A percentile compares a stretch with the other conserved stretches of the same genome.
phyloP scores from a whole-genome alignment of 1,284 basidiomycete species.

The Ustanciosporium gigantosporum region DNA sequence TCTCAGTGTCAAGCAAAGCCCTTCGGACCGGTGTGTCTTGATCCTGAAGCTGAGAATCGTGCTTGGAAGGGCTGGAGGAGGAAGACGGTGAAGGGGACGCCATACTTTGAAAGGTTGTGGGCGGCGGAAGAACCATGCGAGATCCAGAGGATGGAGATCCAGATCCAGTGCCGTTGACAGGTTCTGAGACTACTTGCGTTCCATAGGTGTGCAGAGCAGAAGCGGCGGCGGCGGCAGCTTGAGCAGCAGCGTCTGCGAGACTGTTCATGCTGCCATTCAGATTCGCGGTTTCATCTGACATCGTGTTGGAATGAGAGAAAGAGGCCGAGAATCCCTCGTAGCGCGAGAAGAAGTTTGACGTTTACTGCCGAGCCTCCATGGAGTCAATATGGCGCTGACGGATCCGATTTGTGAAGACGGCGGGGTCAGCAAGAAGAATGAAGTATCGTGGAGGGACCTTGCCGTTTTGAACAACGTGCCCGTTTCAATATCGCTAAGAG shows the following conservation, averaged over 20 bases:
- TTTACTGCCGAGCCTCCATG: no score
- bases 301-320: no score
- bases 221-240: slow-evolving; percentile 6
- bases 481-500: no score
- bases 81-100: neutral
- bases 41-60: neutral
- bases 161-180: no score
- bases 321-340: no score
- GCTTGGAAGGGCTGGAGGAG: neutral
- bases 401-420: no score
- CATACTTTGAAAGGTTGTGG: neutral
- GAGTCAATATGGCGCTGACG: no score
- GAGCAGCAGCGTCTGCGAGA: slow-evolving; percentile 25
- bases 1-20: slow-evolving; percentile 31
- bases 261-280: slow-evolving; percentile 19
- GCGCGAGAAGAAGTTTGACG: no score
- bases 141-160: neutral
- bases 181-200: slow-evolving; percentile 1
- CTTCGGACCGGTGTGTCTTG: slow-evolving; percentile 18
- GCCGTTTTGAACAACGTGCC: no score
- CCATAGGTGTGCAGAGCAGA: neutral
- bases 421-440: no score
- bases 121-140: neutral
- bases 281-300: neutral
- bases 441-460: no score